Base-by-base conservation (phyloP, 805 yeast genomes). In the Wickerhamomyces ciferrii region DNA sequence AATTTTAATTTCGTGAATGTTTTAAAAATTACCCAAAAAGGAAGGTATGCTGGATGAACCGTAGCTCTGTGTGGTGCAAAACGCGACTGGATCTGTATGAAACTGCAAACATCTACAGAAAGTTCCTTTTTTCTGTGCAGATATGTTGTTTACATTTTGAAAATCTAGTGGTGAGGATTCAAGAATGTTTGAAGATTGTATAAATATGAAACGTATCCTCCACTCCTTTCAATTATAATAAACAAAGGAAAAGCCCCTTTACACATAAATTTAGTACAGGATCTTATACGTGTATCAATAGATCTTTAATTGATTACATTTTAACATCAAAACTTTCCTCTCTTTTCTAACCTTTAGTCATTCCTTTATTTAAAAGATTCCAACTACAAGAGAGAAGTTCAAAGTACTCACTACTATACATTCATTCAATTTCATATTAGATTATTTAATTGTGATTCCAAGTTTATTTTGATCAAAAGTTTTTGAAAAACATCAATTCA, bases 321-420 rank as follows among this genome's bases (percentile, higher is more conserved):
- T 35, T 21, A 13, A 34, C 20, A 34, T 34, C n/a, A 5, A 3
- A 17, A 18, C 21, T 18, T 15, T 32, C 23, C 37, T 24, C 42
- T 41, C 27, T 24, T 45, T 48, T 55, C 61, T 59, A 57, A 58
- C 63, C 57, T 42, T 39, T 47, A 53, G 61, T 58, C 64, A 45
- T 43, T 59, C 66, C 54, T 59, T 59, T 36, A 37, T 29, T 13
- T 17, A 13, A 13, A 19, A 37, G 25, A 37, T 13, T 5, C 9
- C 4, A 35, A 35, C 38, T 9, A 35, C 38, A 35, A 35, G 23
- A 35, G 38, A 35, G 38, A 35, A 37, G 17, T 34, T 34, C 13
- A 18, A 17, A 18, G 6, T 34, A 13, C 17, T 34, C 18, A 18
- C n/a, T 18, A 18, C 21, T 5, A 34, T 31, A 15, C 18, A 18